Conservation (phyloP, 2,329 filamentous ascomycete species). For the Diaporthe amygdali region DNA sequence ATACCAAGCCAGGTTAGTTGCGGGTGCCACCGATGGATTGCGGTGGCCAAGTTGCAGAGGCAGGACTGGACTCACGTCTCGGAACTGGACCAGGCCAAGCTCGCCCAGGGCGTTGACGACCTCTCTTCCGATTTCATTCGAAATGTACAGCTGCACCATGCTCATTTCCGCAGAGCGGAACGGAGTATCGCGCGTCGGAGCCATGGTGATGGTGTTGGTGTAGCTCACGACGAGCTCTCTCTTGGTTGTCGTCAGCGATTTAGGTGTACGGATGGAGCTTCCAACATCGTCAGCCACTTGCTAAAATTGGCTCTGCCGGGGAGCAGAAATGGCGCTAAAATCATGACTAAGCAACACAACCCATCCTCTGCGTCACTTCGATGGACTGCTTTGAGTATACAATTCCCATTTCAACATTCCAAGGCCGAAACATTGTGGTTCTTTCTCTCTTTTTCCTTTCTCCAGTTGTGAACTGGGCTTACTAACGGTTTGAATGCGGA, state of each 20-base stretch:
- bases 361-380: too few species aligned
- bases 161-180: slow-evolving; percentile 99
- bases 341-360: neutral
- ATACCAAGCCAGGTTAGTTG: slow-evolving; percentile 25
- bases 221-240: slow-evolving; percentile 18
- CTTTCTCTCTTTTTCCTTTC: too few species aligned
- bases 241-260: slow-evolving; percentile 24
- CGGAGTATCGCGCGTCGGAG: slow-evolving; percentile 82
- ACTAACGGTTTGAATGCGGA: neutral
- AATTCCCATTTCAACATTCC: too few species aligned
- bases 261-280: slow-evolving; percentile 8
- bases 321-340: neutral
- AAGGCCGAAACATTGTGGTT: too few species aligned
- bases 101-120: slow-evolving; percentile 96
- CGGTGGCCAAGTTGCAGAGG: slow-evolving; percentile 26
- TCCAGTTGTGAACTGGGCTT: neutral
- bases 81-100: slow-evolving; percentile 94
- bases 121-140: slow-evolving; percentile 97
- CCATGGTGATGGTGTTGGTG: slow-evolving; percentile 53
- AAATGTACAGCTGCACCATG: slow-evolving; percentile 99
- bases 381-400: too few species aligned
- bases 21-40: neutral
- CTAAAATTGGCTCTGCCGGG: slow-evolving; percentile 7
- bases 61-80: slow-evolving; percentile 73
- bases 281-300: slow-evolving; percentile 15